These are phyloP conservation scores for Spergularia azorica DNA, from an alignment of 179 eudicot species.

Conservation along the genomic window DNA sequence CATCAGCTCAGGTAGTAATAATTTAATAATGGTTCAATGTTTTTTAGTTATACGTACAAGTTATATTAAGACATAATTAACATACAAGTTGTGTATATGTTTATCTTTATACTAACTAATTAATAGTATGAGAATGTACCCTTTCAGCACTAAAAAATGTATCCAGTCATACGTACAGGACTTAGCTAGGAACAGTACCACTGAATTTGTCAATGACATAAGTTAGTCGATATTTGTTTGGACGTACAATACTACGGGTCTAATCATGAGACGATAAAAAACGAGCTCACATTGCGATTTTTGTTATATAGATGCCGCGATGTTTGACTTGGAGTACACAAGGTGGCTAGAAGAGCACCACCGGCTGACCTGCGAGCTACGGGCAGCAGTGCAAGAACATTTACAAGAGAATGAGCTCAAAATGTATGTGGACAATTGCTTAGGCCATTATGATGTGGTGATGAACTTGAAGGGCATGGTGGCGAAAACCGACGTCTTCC, in stretches of 20 bases:
- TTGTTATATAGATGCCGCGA: conserved; percentile 51
- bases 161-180: conserved; percentile 15
- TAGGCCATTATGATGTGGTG: conserved; percentile 72
- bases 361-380: conserved; percentile 71
- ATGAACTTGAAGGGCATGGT: conserved; percentile 74
- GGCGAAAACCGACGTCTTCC: conserved; percentile 75
- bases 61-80: not conserved
- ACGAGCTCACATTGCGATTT: too few species aligned
- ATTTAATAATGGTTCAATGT: conserved; percentile 1
- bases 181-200: not conserved
- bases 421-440: conserved; percentile 68
- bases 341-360: conserved; percentile 94
- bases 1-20: conserved; percentile 66
- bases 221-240: not conserved
- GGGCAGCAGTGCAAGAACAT: conserved; percentile 85
- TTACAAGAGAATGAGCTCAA: conserved; percentile 79
- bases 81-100: conserved; percentile 9
- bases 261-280: too few species aligned
- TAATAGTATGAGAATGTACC: not conserved
- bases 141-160: conserved; percentile 9
- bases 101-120: not conserved
- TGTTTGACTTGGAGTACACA: conserved; percentile 89
- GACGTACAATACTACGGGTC: too few species aligned
- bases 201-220: conserved; percentile 8
- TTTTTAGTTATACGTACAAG: conserved; percentile 16